Evolutionary conservation across 352 stramenopile species (phyloP), one percentile per base, ranked within the genome.

Genomic region (Globisporangium cylindrosporum): DNA sequence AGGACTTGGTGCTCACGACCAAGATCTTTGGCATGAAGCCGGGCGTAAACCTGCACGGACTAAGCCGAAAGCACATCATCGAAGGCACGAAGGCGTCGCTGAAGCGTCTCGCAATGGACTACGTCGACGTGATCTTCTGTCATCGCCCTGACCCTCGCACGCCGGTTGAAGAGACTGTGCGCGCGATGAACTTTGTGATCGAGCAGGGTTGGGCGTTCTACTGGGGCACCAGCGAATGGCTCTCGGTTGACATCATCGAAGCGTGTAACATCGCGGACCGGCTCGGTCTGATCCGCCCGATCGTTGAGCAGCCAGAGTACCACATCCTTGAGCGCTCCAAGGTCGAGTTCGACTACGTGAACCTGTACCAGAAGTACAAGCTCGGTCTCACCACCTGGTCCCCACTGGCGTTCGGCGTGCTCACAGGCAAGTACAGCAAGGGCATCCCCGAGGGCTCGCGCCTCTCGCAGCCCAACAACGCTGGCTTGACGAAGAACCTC

Each of bases 381-480:
- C 29, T 80, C n/a, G 82, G 80, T n/a, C 55, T 83, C 14, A 86
- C 81, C 29, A 70, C 69, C 20, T 91, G 76, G 72, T 85, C 62
- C 34, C 82, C 82, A 24, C 64, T 91, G 27, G 73, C 67, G 2
- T 71, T 68, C 29, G 80, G 83, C 8, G 62, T 88, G 3, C 69
- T 91, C 38, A 88, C 83, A 29, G 81, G 70, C 70, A 90, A 91
- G 69, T 90, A 91, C 75, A 76, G 74, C 22, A 14, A 34, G 15
- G 71, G 62, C 25, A 65, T 70, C 22, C 71, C 66, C 9, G 66
- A 74, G 6, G 83, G 71, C 20, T 87, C 68, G 12, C 76, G 69
- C 49, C n/a, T 69, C 20, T 51, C 64, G 53, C 36, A 57, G 12
- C 34, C 51, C 24, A 32, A 57, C 34, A 57, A 62, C n/a, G 32